A percentile compares a stretch with the other conserved stretches of the same genome.
These are phyloP conservation scores for Dioscorea zingiberensis DNA, from an alignment of 106 monocot species.

Conservation along the genomic window DNA sequence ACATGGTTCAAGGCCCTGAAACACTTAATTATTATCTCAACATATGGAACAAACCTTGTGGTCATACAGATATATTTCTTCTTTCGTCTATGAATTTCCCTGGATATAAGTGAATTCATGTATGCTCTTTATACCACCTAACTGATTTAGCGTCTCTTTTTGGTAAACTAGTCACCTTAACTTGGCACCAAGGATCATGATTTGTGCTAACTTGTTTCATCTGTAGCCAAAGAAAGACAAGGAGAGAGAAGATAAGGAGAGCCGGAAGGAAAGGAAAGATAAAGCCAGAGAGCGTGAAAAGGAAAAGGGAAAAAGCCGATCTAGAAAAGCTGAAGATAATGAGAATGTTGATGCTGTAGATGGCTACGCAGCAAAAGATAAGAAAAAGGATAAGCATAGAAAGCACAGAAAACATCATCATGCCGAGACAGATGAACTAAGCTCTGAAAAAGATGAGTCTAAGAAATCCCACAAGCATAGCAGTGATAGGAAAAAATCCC, in stretches of 20 bases:
- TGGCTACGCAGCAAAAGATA: background rate
- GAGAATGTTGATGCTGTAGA: background rate
- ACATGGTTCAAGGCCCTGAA: too few relatives aligned
- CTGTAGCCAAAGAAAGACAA: background rate
- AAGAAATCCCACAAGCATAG: background rate
- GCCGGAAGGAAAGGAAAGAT: background rate
- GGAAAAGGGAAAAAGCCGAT: background rate
- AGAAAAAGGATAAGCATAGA: background rate
- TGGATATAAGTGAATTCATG: too few relatives aligned
- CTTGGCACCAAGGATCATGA: too few relatives aligned
- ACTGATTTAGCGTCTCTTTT: too few relatives aligned
- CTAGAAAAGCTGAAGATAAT: background rate
- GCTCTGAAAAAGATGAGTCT: slow-evolving; percentile 44
- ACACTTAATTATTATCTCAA: too few relatives aligned
- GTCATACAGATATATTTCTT: too few relatives aligned
- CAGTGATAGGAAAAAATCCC: background rate
- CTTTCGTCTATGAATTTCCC: too few relatives aligned
- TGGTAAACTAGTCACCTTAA: too few relatives aligned
- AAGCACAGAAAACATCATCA: slow-evolving; percentile 67
- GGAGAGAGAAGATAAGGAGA: background rate
- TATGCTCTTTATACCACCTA: too few relatives aligned
- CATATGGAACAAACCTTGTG: too few relatives aligned
- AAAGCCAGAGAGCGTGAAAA: background rate
- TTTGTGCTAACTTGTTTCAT: background rate
- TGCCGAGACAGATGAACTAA: slow-evolving; percentile 46